A percentile compares a stretch with the other conserved stretches of the same genome.
These are phyloP conservation scores for Usnea hakonensis DNA, from an alignment of 495 filamentous ascomycete genomes.

Conservation along the genomic window DNA sequence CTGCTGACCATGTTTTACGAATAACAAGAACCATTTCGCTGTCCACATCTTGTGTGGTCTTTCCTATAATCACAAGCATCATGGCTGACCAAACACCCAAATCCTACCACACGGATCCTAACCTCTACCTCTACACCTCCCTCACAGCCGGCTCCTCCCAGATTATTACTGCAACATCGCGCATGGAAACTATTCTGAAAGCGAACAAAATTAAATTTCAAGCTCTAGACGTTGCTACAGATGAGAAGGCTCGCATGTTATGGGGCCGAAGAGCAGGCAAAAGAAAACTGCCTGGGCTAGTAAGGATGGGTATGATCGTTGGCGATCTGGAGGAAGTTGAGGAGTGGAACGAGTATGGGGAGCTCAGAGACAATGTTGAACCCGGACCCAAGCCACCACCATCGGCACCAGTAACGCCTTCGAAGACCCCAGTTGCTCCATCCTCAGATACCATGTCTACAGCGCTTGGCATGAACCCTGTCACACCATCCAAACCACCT, in stretches of 20 bases:
- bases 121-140: conserved; percentile 89
- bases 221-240: conserved; percentile 83
- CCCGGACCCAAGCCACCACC: conserved; percentile 47
- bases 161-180: conserved; percentile 91
- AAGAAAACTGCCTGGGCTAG: conserved; percentile 79
- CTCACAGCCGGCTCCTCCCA: conserved; percentile 95
- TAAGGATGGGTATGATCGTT: conserved; percentile 78
- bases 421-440: conserved; percentile 16
- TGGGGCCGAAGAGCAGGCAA: conserved; percentile 76
- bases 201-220: conserved; percentile 91
- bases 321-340: conserved; percentile 89
- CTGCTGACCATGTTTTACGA: too few species aligned
- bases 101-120: conserved; percentile 64
- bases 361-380: conserved; percentile 72
- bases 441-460: conserved; percentile 36
- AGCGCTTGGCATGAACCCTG: conserved; percentile 26
- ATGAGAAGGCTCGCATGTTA: conserved; percentile 82
- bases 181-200: conserved; percentile 92
- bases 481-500: conserved; percentile 30
- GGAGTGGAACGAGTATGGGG: conserved; percentile 98
- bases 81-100: conserved; percentile 44
- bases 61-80: conserved; percentile 10
- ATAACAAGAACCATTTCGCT: too few species aligned
- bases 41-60: not conserved
- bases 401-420: conserved; percentile 26